phyloP scores from a whole-genome alignment of 495 filamentous ascomycete genomes.

The Chaetomium cochliodes region DNA sequence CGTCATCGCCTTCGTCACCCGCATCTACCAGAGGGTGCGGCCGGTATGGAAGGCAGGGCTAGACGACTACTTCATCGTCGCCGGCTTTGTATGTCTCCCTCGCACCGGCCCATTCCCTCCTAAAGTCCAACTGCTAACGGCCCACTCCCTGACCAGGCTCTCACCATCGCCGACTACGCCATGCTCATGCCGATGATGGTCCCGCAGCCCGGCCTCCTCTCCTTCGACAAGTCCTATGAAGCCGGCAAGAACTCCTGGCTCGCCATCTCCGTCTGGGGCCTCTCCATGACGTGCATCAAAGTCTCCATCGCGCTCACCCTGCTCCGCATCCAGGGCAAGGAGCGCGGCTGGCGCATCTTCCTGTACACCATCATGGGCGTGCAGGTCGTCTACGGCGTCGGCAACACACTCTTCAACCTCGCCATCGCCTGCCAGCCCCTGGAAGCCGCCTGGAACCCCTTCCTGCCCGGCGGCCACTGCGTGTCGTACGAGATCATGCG shows the following conservation, averaged over 20 bases:
- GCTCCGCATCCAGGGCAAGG: slow-evolving; percentile 29
- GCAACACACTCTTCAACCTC: slow-evolving; percentile 30
- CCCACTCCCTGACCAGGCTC: slow-evolving; percentile 15
- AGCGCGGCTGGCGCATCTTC: slow-evolving; percentile 49
- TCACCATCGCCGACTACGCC: slow-evolving; percentile 28
- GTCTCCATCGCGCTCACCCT: slow-evolving; percentile 32
- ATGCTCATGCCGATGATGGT: slow-evolving; percentile 28
- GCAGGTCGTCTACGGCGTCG: slow-evolving; percentile 56
- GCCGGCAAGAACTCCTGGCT: slow-evolving; percentile 29
- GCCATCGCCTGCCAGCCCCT: slow-evolving; percentile 31
- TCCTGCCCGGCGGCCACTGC: slow-evolving; percentile 18
- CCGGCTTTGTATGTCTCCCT: slow-evolving; percentile 31
- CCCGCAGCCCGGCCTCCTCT: slow-evolving; percentile 17
- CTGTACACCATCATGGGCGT: slow-evolving; percentile 53
- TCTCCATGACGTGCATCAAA: slow-evolving; percentile 36
- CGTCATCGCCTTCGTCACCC: slow-evolving; percentile 23
- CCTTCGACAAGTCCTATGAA: slow-evolving; percentile 1
- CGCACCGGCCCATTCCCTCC: neutral
- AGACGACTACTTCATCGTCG: slow-evolving; percentile 30
- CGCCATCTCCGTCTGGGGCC: slow-evolving; percentile 31
- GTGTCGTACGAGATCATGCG: slow-evolving; percentile 23
- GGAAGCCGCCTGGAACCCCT: slow-evolving; percentile 25
- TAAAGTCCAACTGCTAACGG: slow-evolving; percentile 1
- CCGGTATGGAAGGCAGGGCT: slow-evolving; percentile 33
- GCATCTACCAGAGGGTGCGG: slow-evolving; percentile 29